phyloP scores from a whole-genome alignment of 1,284 basidiomycete species.

The Phylloboletellus chloephorus region DNA sequence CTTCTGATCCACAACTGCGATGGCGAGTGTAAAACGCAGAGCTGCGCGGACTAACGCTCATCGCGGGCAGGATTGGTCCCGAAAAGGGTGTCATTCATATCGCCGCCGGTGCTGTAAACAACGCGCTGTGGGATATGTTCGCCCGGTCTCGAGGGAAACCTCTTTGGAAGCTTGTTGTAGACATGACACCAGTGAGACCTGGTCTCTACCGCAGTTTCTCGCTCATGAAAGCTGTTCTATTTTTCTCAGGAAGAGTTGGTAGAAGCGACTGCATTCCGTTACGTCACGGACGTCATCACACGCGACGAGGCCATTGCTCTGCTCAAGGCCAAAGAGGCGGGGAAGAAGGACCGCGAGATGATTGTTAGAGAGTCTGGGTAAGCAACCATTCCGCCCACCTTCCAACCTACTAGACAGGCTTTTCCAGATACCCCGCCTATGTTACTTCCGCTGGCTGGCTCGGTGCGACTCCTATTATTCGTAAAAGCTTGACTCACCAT shows the following conservation, averaged over 20 bases:
- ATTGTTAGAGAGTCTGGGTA: slow-evolving; percentile 64
- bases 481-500: slow-evolving; percentile 4
- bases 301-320: slow-evolving; percentile 83
- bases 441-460: slow-evolving; percentile 94
- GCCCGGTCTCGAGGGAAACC: slow-evolving; percentile 74
- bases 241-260: slow-evolving; percentile 75
- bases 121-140: slow-evolving; percentile 81
- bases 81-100: slow-evolving; percentile 87
- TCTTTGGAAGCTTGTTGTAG: slow-evolving; percentile 80
- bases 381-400: slow-evolving; percentile 10
- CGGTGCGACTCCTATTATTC: slow-evolving; percentile 34
- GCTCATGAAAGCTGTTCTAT: background rate
- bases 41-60: slow-evolving; percentile 1
- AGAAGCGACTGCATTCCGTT: slow-evolving; percentile 77
- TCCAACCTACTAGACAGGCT: background rate
- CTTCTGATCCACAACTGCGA: slow-evolving; percentile 82
- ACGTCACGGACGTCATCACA: slow-evolving; percentile 92
- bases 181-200: slow-evolving; percentile 67
- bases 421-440: slow-evolving; percentile 82
- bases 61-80: slow-evolving; percentile 64
- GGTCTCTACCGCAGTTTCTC: background rate
- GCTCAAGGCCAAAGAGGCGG: slow-evolving; percentile 70
- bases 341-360: slow-evolving; percentile 74
- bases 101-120: slow-evolving; percentile 75
- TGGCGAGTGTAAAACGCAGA: slow-evolving; percentile 52